These are phyloP conservation scores for Dioszegia hungarica DNA, from an alignment of 768 basidiomycete species.

Conservation along the genomic window DNA sequence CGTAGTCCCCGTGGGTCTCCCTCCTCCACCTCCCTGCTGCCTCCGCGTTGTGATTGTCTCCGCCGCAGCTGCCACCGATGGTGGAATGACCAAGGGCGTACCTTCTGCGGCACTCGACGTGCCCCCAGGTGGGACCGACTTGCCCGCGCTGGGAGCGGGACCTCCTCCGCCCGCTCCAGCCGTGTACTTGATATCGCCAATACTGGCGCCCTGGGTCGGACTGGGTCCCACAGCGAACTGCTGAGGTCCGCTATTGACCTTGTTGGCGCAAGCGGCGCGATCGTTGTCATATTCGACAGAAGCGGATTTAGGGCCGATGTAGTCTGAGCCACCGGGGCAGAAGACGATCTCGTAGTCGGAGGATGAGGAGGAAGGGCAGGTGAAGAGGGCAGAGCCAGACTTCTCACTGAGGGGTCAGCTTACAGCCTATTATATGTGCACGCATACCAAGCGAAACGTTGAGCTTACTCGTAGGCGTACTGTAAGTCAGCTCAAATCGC, in stretches of 20 bases:
- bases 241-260: conserved; percentile 6
- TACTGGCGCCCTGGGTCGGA: conserved; percentile 2
- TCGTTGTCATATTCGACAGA: conserved; percentile 5
- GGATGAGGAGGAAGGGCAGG: conserved; percentile 3
- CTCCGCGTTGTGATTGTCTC: too few species aligned
- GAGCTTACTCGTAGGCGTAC: conserved; percentile 29
- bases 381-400: conserved; percentile 16
- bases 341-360: conserved; percentile 27
- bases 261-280: conserved; percentile 13
- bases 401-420: conserved; percentile 15
- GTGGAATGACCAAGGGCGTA: too few species aligned
- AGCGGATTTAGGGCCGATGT: conserved; percentile 9
- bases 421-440: neutral
- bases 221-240: conserved; percentile 12
- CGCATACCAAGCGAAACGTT: neutral
- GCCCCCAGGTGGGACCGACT: too few species aligned
- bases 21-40: too few species aligned
- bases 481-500: conserved; percentile 9
- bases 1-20: too few species aligned
- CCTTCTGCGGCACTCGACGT: too few species aligned
- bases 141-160: too few species aligned
- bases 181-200: neutral
- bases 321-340: conserved; percentile 21
- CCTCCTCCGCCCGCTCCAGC: neutral
- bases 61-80: too few species aligned